These are phyloP conservation scores for Aspergillus incahuasiensis DNA, from an alignment of 495 filamentous ascomycete genomes.

Conservation along the genomic window DNA sequence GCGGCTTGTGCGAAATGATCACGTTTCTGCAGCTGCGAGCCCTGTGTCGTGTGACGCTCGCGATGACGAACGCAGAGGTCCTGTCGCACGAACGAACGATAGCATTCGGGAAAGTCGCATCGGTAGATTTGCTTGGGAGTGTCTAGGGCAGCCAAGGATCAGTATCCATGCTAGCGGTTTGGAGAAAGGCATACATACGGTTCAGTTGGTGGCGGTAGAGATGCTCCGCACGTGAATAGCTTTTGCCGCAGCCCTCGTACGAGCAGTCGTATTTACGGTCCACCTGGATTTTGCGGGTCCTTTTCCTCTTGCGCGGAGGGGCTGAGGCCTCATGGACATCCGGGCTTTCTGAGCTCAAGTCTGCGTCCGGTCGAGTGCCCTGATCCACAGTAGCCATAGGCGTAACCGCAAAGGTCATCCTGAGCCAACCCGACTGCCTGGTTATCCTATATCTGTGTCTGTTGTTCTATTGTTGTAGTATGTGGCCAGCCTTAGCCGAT, in stretches of 20 bases:
- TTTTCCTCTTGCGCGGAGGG: constrained; percentile 63
- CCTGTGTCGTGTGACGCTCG: constrained; percentile 92
- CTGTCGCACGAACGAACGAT: constrained; percentile 87
- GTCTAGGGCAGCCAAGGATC: constrained; percentile 40
- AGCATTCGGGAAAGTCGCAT: constrained; percentile 91
- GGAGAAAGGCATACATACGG: constrained; percentile 50
- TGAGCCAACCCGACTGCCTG: not conserved
- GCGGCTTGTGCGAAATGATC: constrained; percentile 49
- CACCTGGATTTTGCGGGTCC: constrained; percentile 72
- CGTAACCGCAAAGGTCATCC: constrained; percentile 24
- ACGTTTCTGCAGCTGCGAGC: constrained; percentile 89
- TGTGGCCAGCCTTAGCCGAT: constrained; percentile 17
- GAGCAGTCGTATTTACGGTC: constrained; percentile 96
- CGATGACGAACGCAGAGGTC: constrained; percentile 91
- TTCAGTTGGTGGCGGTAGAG: constrained; percentile 96
- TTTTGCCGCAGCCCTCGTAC: constrained; percentile 86
- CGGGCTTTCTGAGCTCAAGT: constrained; percentile 24
- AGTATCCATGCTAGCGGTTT: constrained; percentile 6
- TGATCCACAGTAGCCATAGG: constrained; percentile 25
- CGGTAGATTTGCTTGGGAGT: constrained; percentile 90
- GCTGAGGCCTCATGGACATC: constrained; percentile 27
- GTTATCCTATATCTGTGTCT: not conserved
- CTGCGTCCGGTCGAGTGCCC: constrained; percentile 22
- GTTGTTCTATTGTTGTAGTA: constrained; percentile 1
- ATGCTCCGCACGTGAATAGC: constrained; percentile 94